These are phyloP conservation scores for Alternaria incomplexa DNA, from an alignment of 2,329 filamentous ascomycete genomes.

Conservation along the genomic window DNA sequence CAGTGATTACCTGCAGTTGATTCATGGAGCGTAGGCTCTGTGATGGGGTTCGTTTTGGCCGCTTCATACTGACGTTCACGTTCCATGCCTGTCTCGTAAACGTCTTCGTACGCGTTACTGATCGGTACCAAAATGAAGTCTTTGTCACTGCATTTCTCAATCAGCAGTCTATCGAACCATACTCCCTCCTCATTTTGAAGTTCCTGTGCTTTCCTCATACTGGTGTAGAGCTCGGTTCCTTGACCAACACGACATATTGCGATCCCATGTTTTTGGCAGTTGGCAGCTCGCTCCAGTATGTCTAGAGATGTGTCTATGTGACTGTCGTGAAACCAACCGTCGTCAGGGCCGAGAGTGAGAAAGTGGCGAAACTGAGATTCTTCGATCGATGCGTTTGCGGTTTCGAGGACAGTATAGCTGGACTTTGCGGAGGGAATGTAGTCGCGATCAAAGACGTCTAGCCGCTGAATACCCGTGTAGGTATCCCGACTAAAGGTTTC, in stretches of 20 bases:
- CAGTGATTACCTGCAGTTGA: background rate
- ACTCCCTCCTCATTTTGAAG: background rate
- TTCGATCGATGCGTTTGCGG: background rate
- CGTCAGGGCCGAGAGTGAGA: background rate
- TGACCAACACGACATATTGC: background rate
- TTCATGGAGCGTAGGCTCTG: background rate
- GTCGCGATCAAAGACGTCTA: background rate
- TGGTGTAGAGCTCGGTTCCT: background rate
- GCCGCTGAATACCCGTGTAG: background rate
- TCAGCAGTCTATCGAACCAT: background rate
- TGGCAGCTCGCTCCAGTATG: background rate
- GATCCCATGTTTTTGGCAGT: background rate
- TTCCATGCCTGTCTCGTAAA: background rate
- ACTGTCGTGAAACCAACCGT: background rate
- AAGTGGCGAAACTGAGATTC: background rate
- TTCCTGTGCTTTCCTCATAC: background rate
- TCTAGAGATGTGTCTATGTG: background rate
- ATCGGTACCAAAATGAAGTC: background rate
- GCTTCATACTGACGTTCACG: background rate
- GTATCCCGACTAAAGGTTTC: background rate
- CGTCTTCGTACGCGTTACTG: background rate
- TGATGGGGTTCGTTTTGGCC: background rate
- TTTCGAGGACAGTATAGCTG: background rate
- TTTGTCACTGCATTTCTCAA: background rate
- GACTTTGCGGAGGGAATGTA: background rate